Evolutionary conservation across 768 basidiomycete species (phyloP).

Genomic region (Kwoniella mangroviensis): DNA sequence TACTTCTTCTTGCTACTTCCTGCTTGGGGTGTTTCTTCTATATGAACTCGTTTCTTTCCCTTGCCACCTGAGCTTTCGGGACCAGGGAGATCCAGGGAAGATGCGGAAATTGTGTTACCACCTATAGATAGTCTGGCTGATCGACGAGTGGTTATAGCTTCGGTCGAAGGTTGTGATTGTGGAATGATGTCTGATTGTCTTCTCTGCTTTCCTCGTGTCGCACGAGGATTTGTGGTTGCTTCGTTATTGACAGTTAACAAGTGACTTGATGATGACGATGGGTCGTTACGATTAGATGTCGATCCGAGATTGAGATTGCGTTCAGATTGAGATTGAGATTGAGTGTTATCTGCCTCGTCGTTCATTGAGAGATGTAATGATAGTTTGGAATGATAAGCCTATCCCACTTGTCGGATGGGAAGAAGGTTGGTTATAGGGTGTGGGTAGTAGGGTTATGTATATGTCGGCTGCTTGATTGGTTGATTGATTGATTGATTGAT

Average conservation of each 20-base stretch:
- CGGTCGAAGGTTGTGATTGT: neutral
- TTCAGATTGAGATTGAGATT: conserved; percentile 3
- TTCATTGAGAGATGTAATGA: conserved; percentile 14
- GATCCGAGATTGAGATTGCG: conserved; percentile 11
- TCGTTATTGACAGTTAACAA: neutral
- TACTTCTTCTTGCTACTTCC: conserved; percentile 31
- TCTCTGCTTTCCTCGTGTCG: conserved; percentile 17
- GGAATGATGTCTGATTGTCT: conserved; percentile 12
- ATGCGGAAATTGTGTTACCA: neutral
- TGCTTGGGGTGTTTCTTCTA: conserved; percentile 18
- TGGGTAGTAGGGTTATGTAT: neutral
- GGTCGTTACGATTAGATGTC: conserved; percentile 11
- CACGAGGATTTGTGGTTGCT: conserved; percentile 2
- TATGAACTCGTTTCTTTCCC: conserved; percentile 34
- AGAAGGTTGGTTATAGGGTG: neutral
- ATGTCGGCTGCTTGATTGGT: neutral
- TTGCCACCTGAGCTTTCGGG: conserved; percentile 26
- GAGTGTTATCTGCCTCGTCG: conserved; percentile 13
- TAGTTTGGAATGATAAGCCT: neutral
- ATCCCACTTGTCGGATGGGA: conserved; percentile 12
- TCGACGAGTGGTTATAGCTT: conserved; percentile 26
- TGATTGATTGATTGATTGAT: conserved; percentile 1
- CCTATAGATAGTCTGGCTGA: conserved; percentile 35
- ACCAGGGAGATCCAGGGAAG: neutral
- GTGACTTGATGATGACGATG: conserved; percentile 5